phyloP scores from a whole-genome alignment of 805 yeast species.

The Cephaloascus albidus region DNA sequence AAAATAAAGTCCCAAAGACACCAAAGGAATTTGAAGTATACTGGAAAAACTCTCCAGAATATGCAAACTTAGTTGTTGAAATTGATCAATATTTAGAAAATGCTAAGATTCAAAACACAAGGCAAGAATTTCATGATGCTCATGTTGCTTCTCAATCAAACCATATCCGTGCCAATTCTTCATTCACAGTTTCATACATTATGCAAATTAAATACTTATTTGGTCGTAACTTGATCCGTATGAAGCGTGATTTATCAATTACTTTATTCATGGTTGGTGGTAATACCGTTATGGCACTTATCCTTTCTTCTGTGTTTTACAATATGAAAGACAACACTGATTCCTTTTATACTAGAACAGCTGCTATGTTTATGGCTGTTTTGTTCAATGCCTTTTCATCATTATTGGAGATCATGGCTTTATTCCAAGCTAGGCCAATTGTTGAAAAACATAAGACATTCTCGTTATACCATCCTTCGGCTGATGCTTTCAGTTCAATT shows the following conservation, averaged over 20 bases:
- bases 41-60: slow-evolving; percentile 39
- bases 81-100: too few species aligned
- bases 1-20: slow-evolving; percentile 41
- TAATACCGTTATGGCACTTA: slow-evolving; percentile 42
- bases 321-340: slow-evolving; percentile 32
- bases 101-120: too few species aligned
- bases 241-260: slow-evolving; percentile 39
- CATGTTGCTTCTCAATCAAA: slow-evolving; percentile 45
- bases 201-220: slow-evolving; percentile 42
- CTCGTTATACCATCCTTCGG: slow-evolving; percentile 50
- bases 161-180: slow-evolving; percentile 33
- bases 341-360: slow-evolving; percentile 46
- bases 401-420: slow-evolving; percentile 43
- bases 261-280: slow-evolving; percentile 30
- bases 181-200: slow-evolving; percentile 41
- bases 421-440: slow-evolving; percentile 46
- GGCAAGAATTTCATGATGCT: slow-evolving; percentile 20
- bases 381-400: too few species aligned
- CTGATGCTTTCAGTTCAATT: slow-evolving; percentile 56
- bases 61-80: slow-evolving; percentile 23
- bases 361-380: slow-evolving; percentile 59
- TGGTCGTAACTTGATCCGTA: slow-evolving; percentile 38
- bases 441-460: slow-evolving; percentile 51
- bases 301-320: slow-evolving; percentile 50
- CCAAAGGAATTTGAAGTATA: slow-evolving; percentile 40